Conservation (phyloP, 2,329 filamentous ascomycete genomes). For the Saccharata proteae region DNA sequence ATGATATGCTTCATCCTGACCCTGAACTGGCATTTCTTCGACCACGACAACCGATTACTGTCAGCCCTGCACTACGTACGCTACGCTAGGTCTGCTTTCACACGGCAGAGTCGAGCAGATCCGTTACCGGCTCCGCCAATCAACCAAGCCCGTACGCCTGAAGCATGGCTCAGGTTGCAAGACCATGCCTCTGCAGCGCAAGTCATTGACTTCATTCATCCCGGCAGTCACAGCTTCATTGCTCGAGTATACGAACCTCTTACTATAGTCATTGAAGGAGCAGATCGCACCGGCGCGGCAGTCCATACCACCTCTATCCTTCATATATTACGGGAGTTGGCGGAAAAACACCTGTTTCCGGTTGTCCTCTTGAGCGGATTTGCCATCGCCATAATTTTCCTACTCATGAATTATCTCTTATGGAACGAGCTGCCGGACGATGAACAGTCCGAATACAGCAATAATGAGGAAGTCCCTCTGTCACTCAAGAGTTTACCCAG, state of each 20-base stretch:
- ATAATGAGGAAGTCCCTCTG: conserved; percentile 41
- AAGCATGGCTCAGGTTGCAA: conserved; percentile 64
- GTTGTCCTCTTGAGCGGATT: conserved; percentile 54
- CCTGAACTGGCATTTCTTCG: conserved; percentile 69
- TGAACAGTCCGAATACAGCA: conserved; percentile 29
- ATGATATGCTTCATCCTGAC: conserved; percentile 61
- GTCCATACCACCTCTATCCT: conserved; percentile 38
- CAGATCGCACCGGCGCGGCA: conserved; percentile 48
- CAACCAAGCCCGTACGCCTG: conserved; percentile 64
- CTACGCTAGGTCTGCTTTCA: not conserved
- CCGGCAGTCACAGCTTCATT: conserved; percentile 56
- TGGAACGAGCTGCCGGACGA: conserved; percentile 46
- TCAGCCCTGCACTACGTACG: conserved; percentile 19
- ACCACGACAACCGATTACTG: conserved; percentile 35
- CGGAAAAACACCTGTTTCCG: conserved; percentile 55
- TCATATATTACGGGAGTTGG: conserved; percentile 35
- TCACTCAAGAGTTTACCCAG: conserved; percentile 48
- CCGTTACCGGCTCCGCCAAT: conserved; percentile 43
- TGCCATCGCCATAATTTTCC: conserved; percentile 49
- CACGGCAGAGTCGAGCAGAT: conserved; percentile 14
- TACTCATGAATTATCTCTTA: conserved; percentile 64
- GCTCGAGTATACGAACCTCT: conserved; percentile 65
- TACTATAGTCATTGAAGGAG: conserved; percentile 57
- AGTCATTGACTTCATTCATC: conserved; percentile 64
- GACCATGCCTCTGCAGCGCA: conserved; percentile 69